These are phyloP conservation scores for Otatea glauca DNA, from an alignment of 176 grass and related monocot genomes.

Conservation along the genomic window DNA sequence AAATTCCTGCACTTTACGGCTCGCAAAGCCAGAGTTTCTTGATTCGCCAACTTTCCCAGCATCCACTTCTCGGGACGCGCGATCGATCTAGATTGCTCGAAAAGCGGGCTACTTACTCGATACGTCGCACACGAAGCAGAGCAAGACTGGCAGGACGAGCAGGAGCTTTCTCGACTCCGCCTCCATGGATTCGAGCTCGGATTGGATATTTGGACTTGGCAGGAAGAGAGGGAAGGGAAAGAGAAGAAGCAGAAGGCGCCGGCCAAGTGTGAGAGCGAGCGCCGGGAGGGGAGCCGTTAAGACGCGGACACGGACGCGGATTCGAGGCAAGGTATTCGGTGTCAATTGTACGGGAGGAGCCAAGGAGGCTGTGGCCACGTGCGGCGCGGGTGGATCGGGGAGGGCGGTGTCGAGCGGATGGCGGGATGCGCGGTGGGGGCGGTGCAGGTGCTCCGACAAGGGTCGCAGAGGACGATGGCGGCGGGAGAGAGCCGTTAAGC, in stretches of 20 bases:
- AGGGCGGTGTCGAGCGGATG: background rate
- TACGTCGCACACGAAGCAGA: slow-evolving; percentile 43
- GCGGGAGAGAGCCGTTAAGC: slow-evolving; percentile 8
- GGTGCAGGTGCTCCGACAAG: slow-evolving; percentile 7
- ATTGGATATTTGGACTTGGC: slow-evolving; percentile 32
- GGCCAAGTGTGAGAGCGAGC: background rate
- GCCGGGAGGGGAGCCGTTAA: background rate
- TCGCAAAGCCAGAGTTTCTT: slow-evolving; percentile 15
- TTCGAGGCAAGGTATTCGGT: slow-evolving; percentile 42
- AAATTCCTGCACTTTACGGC: slow-evolving; percentile 20
- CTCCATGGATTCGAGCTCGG: slow-evolving; percentile 29
- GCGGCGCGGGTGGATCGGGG: background rate
- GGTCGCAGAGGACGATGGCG: background rate
- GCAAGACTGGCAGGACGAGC: slow-evolving; percentile 24
- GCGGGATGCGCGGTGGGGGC: background rate
- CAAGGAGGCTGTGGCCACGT: slow-evolving; percentile 35
- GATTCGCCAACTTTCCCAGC: slow-evolving; percentile 33
- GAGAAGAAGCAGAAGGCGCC: background rate
- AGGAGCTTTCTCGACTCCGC: slow-evolving; percentile 29
- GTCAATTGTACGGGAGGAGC: background rate
- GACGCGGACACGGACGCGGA: slow-evolving; percentile 1
- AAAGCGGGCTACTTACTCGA: slow-evolving; percentile 52
- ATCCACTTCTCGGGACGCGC: slow-evolving; percentile 13
- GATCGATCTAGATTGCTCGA: slow-evolving; percentile 2
- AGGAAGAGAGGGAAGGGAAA: background rate